Conservation (phyloP, 441 rosid species). For the Raphanus hybrid region DNA sequence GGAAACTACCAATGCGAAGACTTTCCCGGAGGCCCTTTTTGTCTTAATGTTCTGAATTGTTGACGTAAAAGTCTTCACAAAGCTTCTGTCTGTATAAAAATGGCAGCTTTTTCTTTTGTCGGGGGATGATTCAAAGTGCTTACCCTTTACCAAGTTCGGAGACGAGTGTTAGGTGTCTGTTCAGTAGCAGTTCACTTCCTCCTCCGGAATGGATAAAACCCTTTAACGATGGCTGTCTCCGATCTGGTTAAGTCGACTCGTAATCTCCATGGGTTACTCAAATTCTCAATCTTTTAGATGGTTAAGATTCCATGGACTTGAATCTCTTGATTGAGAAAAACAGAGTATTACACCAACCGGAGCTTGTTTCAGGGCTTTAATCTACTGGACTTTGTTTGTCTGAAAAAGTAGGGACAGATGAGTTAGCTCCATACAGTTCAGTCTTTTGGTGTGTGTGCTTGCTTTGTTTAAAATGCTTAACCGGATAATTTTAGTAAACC, state of each 20-base stretch:
- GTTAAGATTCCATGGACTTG: constrained; percentile 4
- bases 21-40: constrained; percentile 39
- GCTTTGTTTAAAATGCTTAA: neutral
- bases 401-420: too few species aligned
- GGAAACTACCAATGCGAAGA: constrained; percentile 46
- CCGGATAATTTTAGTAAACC: constrained; percentile 3
- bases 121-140: constrained; percentile 26
- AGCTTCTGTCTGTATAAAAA: constrained; percentile 27
- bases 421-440: neutral
- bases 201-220: constrained; percentile 91
- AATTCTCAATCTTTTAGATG: constrained; percentile 60
- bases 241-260: constrained; percentile 47
- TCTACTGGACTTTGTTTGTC: constrained; percentile 28
- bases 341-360: constrained; percentile 41
- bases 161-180: too few species aligned
- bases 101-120: constrained; percentile 26
- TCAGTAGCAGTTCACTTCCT: constrained; percentile 35
- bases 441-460: neutral
- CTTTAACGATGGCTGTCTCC: constrained; percentile 40
- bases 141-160: neutral
- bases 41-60: constrained; percentile 10
- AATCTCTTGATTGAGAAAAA: constrained; percentile 46
- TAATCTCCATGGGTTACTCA: constrained; percentile 70
- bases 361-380: too few species aligned
- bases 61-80: constrained; percentile 7